Conservation (phyloP, 2,329 filamentous ascomycete species). For the Talaromyces funiculosus region DNA sequence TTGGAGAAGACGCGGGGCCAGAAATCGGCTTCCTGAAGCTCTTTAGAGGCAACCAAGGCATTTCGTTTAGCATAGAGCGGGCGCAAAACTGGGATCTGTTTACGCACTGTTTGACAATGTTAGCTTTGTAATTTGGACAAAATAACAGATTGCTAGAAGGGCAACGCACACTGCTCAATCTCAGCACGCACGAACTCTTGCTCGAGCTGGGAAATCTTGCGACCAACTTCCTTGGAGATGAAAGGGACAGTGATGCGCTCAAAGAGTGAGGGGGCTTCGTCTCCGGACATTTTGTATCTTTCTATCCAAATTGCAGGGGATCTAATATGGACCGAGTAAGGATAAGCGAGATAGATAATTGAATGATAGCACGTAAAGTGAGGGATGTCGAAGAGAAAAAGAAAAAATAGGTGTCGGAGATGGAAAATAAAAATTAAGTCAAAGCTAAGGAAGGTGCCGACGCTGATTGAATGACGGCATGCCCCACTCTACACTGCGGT, state of each 20-base stretch:
- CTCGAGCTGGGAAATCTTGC: conserved; percentile 70
- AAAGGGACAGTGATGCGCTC: conserved; percentile 30
- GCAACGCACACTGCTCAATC: conserved; percentile 67
- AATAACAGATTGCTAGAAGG: not conserved
- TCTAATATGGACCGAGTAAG: no score
- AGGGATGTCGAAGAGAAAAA: not conserved
- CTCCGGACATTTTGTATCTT: conserved; percentile 7
- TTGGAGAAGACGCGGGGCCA: conserved; percentile 93
- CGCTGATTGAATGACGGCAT: conserved; percentile 7
- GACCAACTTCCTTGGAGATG: conserved; percentile 43
- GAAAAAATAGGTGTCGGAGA: not conserved
- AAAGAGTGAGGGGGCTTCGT: conserved; percentile 28
- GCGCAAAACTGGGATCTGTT: conserved; percentile 62
- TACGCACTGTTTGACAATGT: conserved; percentile 54
- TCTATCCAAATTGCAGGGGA: not conserved
- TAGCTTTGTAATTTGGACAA: not conserved
- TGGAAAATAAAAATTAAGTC: not conserved
- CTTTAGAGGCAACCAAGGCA: conserved; percentile 63
- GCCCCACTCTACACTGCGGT: not conserved
- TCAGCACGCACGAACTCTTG: conserved; percentile 79
- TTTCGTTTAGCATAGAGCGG: conserved; percentile 73
- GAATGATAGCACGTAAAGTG: not conserved
- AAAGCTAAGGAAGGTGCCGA: not conserved
- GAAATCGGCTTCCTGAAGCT: conserved; percentile 59
- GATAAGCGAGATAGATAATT: not conserved